These are phyloP conservation scores for Thalassiosira mediterranea DNA, from an alignment of 352 stramenopile species.

Conservation along the genomic window DNA sequence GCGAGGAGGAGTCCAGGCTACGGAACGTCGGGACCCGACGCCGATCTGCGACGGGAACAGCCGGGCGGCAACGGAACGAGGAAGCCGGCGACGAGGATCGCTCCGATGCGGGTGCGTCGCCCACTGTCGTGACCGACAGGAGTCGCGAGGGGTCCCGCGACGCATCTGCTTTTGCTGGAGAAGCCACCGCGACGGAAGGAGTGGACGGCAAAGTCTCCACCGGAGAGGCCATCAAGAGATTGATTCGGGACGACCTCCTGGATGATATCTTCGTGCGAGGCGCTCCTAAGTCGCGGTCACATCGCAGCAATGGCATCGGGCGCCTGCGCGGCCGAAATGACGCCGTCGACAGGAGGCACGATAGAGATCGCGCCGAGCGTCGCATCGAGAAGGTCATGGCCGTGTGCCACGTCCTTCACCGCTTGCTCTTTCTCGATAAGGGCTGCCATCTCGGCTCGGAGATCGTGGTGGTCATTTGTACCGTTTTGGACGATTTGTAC, in stretches of 20 bases:
- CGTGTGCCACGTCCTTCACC: conserved; percentile 49
- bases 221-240: conserved; percentile 29
- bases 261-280: conserved; percentile 1
- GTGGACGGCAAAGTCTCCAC: neutral
- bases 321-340: neutral
- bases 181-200: neutral
- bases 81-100: neutral
- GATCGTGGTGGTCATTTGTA: conserved; percentile 21
- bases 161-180: neutral
- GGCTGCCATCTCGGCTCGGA: conserved; percentile 33
- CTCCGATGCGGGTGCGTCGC: neutral
- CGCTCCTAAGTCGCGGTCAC: too few relatives aligned
- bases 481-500: conserved; percentile 39
- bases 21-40: too few relatives aligned
- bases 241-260: conserved; percentile 40
- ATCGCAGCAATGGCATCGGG: neutral
- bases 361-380: conserved; percentile 6
- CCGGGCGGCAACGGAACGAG: neutral
- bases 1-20: conserved; percentile 17
- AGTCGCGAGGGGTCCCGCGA: neutral
- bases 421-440: conserved; percentile 43
- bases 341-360: too few relatives aligned
- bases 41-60: neutral
- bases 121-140: neutral
- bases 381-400: conserved; percentile 43